A percentile compares a stretch with the other conserved stretches of the same genome.
phyloP scores from a whole-genome alignment of 1,139 yeast species.

The Diutina sp. region DNA sequence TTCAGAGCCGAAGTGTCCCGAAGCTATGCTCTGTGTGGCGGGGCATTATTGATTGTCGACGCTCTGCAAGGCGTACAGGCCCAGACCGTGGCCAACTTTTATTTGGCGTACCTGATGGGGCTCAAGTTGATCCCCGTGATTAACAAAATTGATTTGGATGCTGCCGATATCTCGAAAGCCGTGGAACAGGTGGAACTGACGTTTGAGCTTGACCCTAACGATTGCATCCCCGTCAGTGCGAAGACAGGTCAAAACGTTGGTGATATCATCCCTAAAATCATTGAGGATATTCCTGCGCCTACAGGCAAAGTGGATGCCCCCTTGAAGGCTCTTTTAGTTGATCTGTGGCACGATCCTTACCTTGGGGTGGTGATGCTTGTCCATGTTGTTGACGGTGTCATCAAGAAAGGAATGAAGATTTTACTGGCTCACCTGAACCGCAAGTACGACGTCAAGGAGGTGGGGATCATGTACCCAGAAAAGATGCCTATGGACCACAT shows the following conservation, averaged over 20 bases:
- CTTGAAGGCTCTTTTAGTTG: slow-evolving; percentile 71
- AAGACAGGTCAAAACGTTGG: slow-evolving; percentile 80
- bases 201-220: slow-evolving; percentile 66
- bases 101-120: slow-evolving; percentile 77
- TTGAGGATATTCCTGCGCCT: slow-evolving; percentile 68
- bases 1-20: slow-evolving; percentile 89
- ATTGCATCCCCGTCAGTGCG: slow-evolving; percentile 81
- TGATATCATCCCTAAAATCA: slow-evolving; percentile 61
- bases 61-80: slow-evolving; percentile 97
- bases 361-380: slow-evolving; percentile 87
- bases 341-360: slow-evolving; percentile 93
- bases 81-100: slow-evolving; percentile 93
- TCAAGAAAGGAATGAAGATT: slow-evolving; percentile 64
- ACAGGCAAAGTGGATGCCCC: slow-evolving; percentile 42
- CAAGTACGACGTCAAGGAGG: slow-evolving; percentile 78
- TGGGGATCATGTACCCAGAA: slow-evolving; percentile 94
- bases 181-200: slow-evolving; percentile 74
- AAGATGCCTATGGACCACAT: slow-evolving; percentile 48
- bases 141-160: slow-evolving; percentile 83
- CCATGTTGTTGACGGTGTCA: slow-evolving; percentile 70
- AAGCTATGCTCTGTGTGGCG: slow-evolving; percentile 93
- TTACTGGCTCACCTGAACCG: slow-evolving; percentile 66
- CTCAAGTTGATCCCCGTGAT: slow-evolving; percentile 77
- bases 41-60: slow-evolving; percentile 82
- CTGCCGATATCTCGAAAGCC: slow-evolving; percentile 74